These are phyloP conservation scores for Naematelia aurantialba DNA, from an alignment of 768 basidiomycete species.

Conservation along the genomic window DNA sequence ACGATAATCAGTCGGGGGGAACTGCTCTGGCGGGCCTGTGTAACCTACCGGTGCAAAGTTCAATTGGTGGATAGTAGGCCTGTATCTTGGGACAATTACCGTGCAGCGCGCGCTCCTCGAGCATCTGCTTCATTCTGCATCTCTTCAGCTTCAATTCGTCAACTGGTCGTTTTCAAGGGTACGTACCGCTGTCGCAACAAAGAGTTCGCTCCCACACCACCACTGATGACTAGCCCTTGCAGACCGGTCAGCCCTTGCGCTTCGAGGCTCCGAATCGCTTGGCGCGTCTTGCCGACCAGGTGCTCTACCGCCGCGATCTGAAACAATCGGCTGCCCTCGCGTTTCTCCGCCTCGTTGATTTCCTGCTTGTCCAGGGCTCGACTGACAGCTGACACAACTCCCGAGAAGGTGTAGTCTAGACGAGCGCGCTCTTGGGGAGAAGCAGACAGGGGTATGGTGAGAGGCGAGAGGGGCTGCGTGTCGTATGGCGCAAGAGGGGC, in stretches of 20 bases:
- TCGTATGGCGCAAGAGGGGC: slow-evolving; percentile 25
- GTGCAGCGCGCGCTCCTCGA: slow-evolving; percentile 19
- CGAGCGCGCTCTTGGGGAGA: neutral
- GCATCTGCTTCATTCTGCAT: slow-evolving; percentile 33
- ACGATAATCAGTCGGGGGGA: slow-evolving; percentile 2
- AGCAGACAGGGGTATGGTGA: slow-evolving; percentile 22
- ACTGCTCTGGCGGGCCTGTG: neutral
- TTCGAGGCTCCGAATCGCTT: slow-evolving; percentile 56
- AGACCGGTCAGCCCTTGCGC: slow-evolving; percentile 42
- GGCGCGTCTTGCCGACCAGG: slow-evolving; percentile 66
- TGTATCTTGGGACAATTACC: slow-evolving; percentile 43
- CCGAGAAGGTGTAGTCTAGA: slow-evolving; percentile 69
- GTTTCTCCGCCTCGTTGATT: slow-evolving; percentile 11
- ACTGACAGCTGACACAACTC: slow-evolving; percentile 69
- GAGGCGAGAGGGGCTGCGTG: slow-evolving; percentile 5
- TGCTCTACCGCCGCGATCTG: slow-evolving; percentile 69
- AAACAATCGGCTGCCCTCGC: slow-evolving; percentile 65
- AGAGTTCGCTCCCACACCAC: slow-evolving; percentile 86
- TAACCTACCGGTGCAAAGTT: slow-evolving; percentile 74
- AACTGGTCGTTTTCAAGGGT: neutral
- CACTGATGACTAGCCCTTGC: slow-evolving; percentile 70
- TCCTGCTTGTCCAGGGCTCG: slow-evolving; percentile 54
- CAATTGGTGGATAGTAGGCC: slow-evolving; percentile 68
- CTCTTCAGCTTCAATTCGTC: neutral
- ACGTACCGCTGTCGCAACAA: slow-evolving; percentile 65